Evolutionary conservation across 129 eudicot genomes (phyloP).

Genomic region (Lactuca saligna): DNA sequence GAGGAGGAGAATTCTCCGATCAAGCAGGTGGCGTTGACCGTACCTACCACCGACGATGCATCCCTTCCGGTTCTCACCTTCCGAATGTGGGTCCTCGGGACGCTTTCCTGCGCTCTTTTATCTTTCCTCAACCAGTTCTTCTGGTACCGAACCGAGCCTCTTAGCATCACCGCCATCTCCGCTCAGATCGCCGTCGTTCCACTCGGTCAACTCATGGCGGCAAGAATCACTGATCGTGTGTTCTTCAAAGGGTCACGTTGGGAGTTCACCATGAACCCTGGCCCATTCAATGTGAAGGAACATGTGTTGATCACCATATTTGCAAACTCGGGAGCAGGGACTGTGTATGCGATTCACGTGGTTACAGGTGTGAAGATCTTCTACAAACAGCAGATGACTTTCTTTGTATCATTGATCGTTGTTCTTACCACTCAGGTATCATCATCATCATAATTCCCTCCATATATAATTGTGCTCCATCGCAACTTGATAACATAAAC

Average conservation of each 20-base stretch:
- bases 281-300: slow-evolving; percentile 92
- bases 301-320: slow-evolving; percentile 88
- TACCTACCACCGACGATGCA: slow-evolving; percentile 79
- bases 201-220: slow-evolving; percentile 91
- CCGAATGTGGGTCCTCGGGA: slow-evolving; percentile 93
- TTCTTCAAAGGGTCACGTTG: slow-evolving; percentile 58
- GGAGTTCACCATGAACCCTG: slow-evolving; percentile 90
- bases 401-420: slow-evolving; percentile 77
- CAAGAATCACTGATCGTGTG: slow-evolving; percentile 59
- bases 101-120: slow-evolving; percentile 66
- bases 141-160: slow-evolving; percentile 94
- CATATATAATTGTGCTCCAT: neutral
- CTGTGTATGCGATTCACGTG: slow-evolving; percentile 85
- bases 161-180: slow-evolving; percentile 90
- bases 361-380: slow-evolving; percentile 87
- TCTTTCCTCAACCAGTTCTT: slow-evolving; percentile 93
- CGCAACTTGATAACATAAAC: neutral
- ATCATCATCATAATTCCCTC: neutral
- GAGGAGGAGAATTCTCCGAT: slow-evolving; percentile 73
- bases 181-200: slow-evolving; percentile 97
- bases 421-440: slow-evolving; percentile 86
- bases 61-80: slow-evolving; percentile 82
- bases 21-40: slow-evolving; percentile 93
- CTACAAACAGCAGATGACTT: slow-evolving; percentile 66
- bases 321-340: slow-evolving; percentile 93